Base-by-base conservation (phyloP, 2,329 filamentous ascomycete species). In the Scedosporium boydii region DNA sequence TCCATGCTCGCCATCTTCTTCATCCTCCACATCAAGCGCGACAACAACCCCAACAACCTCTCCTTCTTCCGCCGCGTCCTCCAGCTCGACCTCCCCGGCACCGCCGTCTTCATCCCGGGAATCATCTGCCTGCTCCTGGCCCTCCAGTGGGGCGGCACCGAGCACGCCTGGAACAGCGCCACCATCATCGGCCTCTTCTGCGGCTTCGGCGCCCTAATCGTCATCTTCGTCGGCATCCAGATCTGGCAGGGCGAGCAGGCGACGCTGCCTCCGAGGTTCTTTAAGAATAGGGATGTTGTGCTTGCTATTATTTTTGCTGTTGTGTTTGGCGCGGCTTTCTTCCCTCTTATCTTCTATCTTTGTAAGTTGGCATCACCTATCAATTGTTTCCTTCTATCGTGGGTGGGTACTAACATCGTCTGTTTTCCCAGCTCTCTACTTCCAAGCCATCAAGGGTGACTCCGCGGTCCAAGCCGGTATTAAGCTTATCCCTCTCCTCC, bases 111-210 rank as follows among this genome's bases (percentile, higher is more conserved):
- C 67, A 75, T 83, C 29, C 80, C 82, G 1, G 76, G 78, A 44
- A 75, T 84, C 56, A 69, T 84, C 64, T 80, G 77, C 66, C 73
- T 85, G 12, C 71, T 86, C 7, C 74, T 86, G 3, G 82, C 81
- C 6, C 73, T 86, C 44, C 79, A 85, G 66, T 85, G 80, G 78
- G 83, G 82, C 14, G 83, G 83, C 7, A 73, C 77, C 46, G 69
- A 77, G 26, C 79, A 81, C 62, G 59, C 82, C 3, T 86, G 82
- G 83, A 73, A 69, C 63, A 76, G 74, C 70, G 70, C 76, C 12
- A 73, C 71, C 26, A 74, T 84, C 59, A 79, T 84, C 44, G 81
- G 79, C 1, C 71, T 85, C 21, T 78, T 85, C 61, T 73, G 78
- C 7, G 78, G 80, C 3, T 77, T 76, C n/a, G 80, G 69, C 1